Conservation (phyloP, 495 filamentous ascomycete genomes). For the Penicillium turbatum region DNA sequence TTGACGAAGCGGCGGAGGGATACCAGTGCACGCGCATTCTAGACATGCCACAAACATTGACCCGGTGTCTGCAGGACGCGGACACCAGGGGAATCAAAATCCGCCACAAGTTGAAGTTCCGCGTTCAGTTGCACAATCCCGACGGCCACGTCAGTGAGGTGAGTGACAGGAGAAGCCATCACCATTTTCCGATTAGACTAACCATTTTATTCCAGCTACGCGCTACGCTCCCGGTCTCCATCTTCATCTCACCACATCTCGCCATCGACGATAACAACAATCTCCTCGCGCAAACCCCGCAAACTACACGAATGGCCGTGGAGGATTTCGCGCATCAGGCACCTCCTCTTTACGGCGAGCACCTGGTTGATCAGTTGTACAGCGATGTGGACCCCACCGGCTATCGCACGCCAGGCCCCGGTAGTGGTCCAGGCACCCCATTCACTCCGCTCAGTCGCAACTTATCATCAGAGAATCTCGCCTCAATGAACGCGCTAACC, state of each 20-base stretch:
- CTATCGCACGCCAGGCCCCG: constrained; percentile 67
- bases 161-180: constrained; percentile 11
- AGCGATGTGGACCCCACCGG: constrained; percentile 73
- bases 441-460: constrained; percentile 69
- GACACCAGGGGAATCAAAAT: constrained; percentile 80
- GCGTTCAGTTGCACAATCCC: constrained; percentile 84
- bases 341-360: constrained; percentile 83
- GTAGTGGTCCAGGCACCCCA: constrained; percentile 72
- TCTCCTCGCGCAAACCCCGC: constrained; percentile 52
- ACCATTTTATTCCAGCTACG: constrained; percentile 53
- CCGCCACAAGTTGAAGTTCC: constrained; percentile 79
- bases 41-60: constrained; percentile 70
- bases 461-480: constrained; percentile 74
- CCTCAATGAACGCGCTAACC: constrained; percentile 56
- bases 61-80: constrained; percentile 78
- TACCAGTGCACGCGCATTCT: constrained; percentile 68
- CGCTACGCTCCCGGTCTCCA: constrained; percentile 76
- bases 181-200: constrained; percentile 1
- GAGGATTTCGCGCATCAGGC: constrained; percentile 52
- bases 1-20: constrained; percentile 72
- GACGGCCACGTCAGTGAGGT: constrained; percentile 91
- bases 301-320: constrained; percentile 30
- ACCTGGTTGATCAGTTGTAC: constrained; percentile 83
- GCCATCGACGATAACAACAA: constrained; percentile 77
- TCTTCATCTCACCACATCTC: constrained; percentile 92